Base-by-base conservation (phyloP, 164 flowering plant genomes). In the Pachysandra terminalis region DNA sequence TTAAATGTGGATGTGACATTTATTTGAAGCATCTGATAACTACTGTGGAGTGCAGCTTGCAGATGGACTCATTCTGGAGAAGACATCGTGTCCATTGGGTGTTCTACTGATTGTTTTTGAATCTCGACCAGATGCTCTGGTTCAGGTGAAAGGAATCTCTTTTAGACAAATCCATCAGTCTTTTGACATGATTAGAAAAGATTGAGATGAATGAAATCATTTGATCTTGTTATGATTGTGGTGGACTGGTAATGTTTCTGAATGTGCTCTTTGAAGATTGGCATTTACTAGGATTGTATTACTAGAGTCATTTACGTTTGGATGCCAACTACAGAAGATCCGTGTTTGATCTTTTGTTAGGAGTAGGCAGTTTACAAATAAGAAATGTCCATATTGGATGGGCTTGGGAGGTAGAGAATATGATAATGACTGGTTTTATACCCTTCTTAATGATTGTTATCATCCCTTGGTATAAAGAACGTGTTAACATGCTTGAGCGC, bases 101-200 rank as follows among this genome's bases (percentile, higher is more conserved):
- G 99, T 96, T 77, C 96, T 96, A 57, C 77, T 96, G 63, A 82
- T 96, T 75, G 89, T 96, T 70, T 96, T 96, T 83, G 99, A 96
- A 83, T 91, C 99, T 74, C 96, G 99, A 9, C 99, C 98, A 40
- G 99, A 96, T 68, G 99, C 99, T 19, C 78, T 96, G 10, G 99
- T 96, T 71, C 99, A 96, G 97, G 99, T 96, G 69, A 56, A 21
- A 59, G 52, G 52, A 48, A 6, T 62, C n/a, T 49, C 28, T 23
- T 27, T 15, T 19, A 9, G 24, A 41, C 10, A 35, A 17, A 41
- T 0, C 19, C 19, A n/a, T 9, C 9, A 26, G 37, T 32, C 10
- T 52, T n/a, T 27, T 23, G 7, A 53, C 54, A 57, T 35, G 59
- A 1, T 24, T 45, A 45, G 15, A 15, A 45, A 45, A 21, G 26